These are phyloP conservation scores for Oropetium thomaeum DNA, from an alignment of 176 grass and related monocot species.

Conservation along the genomic window DNA sequence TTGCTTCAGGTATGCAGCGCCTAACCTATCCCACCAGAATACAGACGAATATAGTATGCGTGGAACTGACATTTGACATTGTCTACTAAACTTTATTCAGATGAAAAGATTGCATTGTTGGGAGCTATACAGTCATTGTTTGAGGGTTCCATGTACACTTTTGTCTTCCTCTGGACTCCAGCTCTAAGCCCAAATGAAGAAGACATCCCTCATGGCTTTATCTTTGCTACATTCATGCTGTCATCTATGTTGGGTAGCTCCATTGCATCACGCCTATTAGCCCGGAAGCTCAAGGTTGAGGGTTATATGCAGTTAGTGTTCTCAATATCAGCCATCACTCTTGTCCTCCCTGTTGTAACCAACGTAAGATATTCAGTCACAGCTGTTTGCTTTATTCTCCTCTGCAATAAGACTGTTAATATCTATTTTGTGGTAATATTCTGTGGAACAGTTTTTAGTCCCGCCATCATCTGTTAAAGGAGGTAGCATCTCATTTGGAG, in stretches of 20 bases:
- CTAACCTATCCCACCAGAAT: not conserved
- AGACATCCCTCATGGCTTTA: slow-evolving; percentile 92
- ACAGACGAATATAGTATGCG: not conserved
- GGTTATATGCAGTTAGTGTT: slow-evolving; percentile 99
- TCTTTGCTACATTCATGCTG: slow-evolving; percentile 99
- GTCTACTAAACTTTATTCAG: slow-evolving; percentile 37
- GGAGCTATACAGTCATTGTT: slow-evolving; percentile 98
- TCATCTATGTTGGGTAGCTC: slow-evolving; percentile 98
- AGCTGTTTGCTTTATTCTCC: not conserved
- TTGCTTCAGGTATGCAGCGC: slow-evolving; percentile 91
- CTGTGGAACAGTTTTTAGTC: slow-evolving; percentile 58
- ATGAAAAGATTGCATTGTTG: slow-evolving; percentile 95
- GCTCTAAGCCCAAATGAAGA: slow-evolving; percentile 86
- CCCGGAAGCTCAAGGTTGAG: slow-evolving; percentile 76
- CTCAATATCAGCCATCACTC: slow-evolving; percentile 64
- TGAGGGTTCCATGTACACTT: slow-evolving; percentile 95
- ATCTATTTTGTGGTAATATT: slow-evolving; percentile 2
- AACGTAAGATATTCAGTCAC: slow-evolving; percentile 48
- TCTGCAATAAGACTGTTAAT: not conserved
- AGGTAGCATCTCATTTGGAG: slow-evolving; percentile 68
- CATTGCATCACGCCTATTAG: slow-evolving; percentile 69
- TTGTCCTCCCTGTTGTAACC: slow-evolving; percentile 80
- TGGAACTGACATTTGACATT: not conserved
- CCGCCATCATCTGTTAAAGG: slow-evolving; percentile 51
- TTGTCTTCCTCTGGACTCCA: slow-evolving; percentile 97